Conservation (phyloP, 2,329 filamentous ascomycete species). For the Nigrospora oryzae region DNA sequence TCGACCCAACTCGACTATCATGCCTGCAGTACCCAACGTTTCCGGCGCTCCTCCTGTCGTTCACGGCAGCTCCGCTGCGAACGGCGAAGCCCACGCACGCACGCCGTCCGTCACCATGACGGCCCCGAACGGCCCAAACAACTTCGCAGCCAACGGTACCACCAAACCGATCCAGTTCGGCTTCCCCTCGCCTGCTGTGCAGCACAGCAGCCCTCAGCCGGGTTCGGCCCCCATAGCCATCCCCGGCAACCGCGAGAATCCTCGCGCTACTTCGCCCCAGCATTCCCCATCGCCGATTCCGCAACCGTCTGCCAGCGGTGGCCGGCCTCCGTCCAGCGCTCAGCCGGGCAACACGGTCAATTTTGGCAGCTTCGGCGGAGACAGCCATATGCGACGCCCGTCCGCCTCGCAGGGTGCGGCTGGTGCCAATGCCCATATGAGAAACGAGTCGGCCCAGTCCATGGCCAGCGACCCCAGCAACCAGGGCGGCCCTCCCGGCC, state of each 20-base stretch:
- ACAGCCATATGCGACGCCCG: slow-evolving; percentile 68
- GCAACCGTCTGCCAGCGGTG: slow-evolving; percentile 74
- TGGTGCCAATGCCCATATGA: slow-evolving; percentile 3
- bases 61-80: slow-evolving; percentile 47
- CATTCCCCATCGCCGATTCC: slow-evolving; percentile 91
- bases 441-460: slow-evolving; percentile 52
- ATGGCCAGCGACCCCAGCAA: slow-evolving; percentile 66
- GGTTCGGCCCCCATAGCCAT: slow-evolving; percentile 51
- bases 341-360: slow-evolving; percentile 60
- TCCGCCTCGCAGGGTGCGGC: slow-evolving; percentile 21
- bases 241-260: slow-evolving; percentile 51
- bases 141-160: slow-evolving; percentile 62
- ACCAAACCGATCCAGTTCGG: slow-evolving; percentile 74
- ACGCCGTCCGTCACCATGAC: slow-evolving; percentile 91
- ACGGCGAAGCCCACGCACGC: slow-evolving; percentile 73
- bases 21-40: slow-evolving; percentile 41
- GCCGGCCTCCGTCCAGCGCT: slow-evolving; percentile 71
- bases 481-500: slow-evolving; percentile 46
- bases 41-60: slow-evolving; percentile 60
- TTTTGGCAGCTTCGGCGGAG: slow-evolving; percentile 77
- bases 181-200: slow-evolving; percentile 59
- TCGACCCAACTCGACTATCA: slow-evolving; percentile 3
- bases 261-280: slow-evolving; percentile 72
- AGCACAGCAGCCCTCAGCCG: slow-evolving; percentile 58
- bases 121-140: slow-evolving; percentile 63